Conservation (phyloP, 2,329 filamentous ascomycete species). For the Aspergillus uvarum region DNA sequence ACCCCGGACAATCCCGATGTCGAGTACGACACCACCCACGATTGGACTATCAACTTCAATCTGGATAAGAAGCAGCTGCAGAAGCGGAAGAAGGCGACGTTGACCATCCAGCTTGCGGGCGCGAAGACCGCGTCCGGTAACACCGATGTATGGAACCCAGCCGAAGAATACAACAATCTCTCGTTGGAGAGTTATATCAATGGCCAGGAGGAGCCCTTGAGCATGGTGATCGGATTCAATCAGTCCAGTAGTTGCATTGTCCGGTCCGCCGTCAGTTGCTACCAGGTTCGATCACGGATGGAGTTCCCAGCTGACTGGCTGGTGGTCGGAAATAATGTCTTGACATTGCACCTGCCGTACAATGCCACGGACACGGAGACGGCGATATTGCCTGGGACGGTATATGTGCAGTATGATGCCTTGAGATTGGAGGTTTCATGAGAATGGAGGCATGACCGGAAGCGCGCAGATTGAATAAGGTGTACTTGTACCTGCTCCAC, state of each 20-base stretch:
- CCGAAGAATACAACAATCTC: conserved; percentile 55
- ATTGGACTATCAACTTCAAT: conserved; percentile 60
- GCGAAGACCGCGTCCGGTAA: conserved; percentile 64
- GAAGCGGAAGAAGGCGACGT: conserved; percentile 51
- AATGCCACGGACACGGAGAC: conserved; percentile 61
- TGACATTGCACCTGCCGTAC: conserved; percentile 59
- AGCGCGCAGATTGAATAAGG: background rate
- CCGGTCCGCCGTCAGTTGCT: conserved; percentile 60
- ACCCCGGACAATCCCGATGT: conserved; percentile 43
- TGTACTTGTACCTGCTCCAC: background rate
- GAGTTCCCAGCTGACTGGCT: conserved; percentile 53
- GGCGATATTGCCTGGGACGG: conserved; percentile 54
- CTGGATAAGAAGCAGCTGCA: conserved; percentile 45
- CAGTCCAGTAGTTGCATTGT: conserved; percentile 62
- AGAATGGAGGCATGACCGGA: background rate
- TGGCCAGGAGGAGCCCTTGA: conserved; percentile 34
- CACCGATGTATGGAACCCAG: conserved; percentile 58
- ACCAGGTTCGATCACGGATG: conserved; percentile 62
- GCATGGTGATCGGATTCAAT: conserved; percentile 45
- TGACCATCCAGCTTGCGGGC: conserved; percentile 63
- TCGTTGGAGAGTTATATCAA: conserved; percentile 54
- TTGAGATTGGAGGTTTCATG: conserved; percentile 56
- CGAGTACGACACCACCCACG: conserved; percentile 45
- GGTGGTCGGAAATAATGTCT: conserved; percentile 54
- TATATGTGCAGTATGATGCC: conserved; percentile 68